Base-by-base conservation (phyloP, 2,329 filamentous ascomycete species). In the Pseudogymnoascus pannorum region DNA sequence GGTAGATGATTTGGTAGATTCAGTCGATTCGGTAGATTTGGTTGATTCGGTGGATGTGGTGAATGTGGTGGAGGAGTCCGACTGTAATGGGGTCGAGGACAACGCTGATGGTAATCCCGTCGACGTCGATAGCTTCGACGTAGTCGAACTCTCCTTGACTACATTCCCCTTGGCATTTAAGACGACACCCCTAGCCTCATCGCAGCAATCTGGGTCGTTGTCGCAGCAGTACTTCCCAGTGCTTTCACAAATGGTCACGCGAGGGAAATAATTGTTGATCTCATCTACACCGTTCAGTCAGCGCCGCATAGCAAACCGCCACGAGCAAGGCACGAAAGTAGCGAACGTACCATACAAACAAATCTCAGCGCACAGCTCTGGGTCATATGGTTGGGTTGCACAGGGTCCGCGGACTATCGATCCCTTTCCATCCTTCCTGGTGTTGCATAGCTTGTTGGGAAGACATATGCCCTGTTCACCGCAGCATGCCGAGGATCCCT, bases 211-310 rank as follows among this genome's bases (percentile, higher is more conserved):
- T 18, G 18, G 4, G 20, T 60, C 26, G n/a, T 61, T 48, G 38
- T 42, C 11, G 38, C 60, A 61, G 58, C 60, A 61, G 26, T 60
- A 61, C 20, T 26, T 48, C n/a, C 60, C 60, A 61, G 59, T 33
- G 8, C 22, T 18, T 22, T 29, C 26, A 31, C 60, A 61, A 29
- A 61, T 36, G 16, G 60, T 61, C 24, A 61, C 60, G 35, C 57
- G 60, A 12, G 60, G 60, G 5, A 61, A 60, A 12, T 12, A 24
- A 0, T 40, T 20, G 9, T 24, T 4, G 5, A 24, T 61, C 20
- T 61, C 60, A 44, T 61, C 60, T 61, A 57, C 26, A 20, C 14
- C 22, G n/a, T 7, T 60, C 38, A 16, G 12, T 60, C 29, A 38
- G 12, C n/a, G 7, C 31, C 22, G 20, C 11, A 8, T 12, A 16